A percentile compares a stretch with the other conserved stretches of the same genome.
Evolutionary conservation across 768 basidiomycete species (phyloP).

Genomic region (Boletus rubescentipes): DNA sequence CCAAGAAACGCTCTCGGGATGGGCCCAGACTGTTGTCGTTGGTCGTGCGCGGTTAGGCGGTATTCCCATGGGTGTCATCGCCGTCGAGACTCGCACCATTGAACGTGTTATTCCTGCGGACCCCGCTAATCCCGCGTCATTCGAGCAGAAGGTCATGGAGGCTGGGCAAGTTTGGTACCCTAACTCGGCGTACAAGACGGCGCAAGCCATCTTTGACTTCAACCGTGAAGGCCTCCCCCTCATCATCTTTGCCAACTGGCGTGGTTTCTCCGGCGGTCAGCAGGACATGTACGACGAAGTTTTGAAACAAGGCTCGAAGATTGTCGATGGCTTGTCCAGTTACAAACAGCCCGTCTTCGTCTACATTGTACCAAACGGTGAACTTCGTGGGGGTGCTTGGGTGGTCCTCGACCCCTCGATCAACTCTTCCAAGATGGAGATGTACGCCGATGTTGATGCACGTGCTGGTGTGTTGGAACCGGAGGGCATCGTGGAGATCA

Average conservation of each 20-base stretch:
- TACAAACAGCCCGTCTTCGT: conserved; percentile 99
- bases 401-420: conserved; percentile 98
- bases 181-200: conserved; percentile 99
- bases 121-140: conserved; percentile 94
- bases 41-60: conserved; percentile 96
- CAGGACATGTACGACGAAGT: conserved; percentile 99
- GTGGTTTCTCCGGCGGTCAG: conserved; percentile 99
- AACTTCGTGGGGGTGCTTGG: conserved; percentile 98
- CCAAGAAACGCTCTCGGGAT: conserved; percentile 98
- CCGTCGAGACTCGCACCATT: conserved; percentile 96
- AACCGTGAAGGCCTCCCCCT: conserved; percentile 95
- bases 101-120: conserved; percentile 97
- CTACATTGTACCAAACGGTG: conserved; percentile 97
- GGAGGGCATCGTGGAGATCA: conserved; percentile 97
- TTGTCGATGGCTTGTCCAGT: conserved; percentile 94
- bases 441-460: conserved; percentile 96
- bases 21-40: conserved; percentile 98
- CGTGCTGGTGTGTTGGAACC: conserved; percentile 97
- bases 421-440: conserved; percentile 97
- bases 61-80: conserved; percentile 96
- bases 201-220: conserved; percentile 98
- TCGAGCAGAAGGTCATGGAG: conserved; percentile 98
- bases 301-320: conserved; percentile 96
- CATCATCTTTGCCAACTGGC: conserved; percentile 99
- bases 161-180: conserved; percentile 99